Percentiles rank a stretch among this genome's conserved stretches.
Evolutionary conservation across 495 filamentous ascomycete genomes (phyloP).

Genomic region (Oleoguttula mirabilis): DNA sequence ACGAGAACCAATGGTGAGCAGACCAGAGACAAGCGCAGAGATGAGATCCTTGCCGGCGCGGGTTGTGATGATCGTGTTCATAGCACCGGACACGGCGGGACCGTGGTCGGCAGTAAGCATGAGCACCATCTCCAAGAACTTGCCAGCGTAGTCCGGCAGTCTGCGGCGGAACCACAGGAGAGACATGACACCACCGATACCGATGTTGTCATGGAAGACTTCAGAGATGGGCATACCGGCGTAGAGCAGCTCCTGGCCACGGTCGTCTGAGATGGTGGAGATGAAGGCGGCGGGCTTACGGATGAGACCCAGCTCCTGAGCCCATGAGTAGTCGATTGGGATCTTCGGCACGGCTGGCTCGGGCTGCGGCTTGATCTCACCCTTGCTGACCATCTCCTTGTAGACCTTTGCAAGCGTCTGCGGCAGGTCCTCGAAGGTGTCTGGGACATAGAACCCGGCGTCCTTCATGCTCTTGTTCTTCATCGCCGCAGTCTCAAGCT

Average conservation of each 20-base stretch:
- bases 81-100: slow-evolving; percentile 95
- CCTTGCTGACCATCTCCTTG: slow-evolving; percentile 67
- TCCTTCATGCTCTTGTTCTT: slow-evolving; percentile 97
- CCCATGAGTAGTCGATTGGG: slow-evolving; percentile 99
- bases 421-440: slow-evolving; percentile 95
- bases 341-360: slow-evolving; percentile 97
- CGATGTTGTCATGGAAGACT: slow-evolving; percentile 97
- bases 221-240: slow-evolving; percentile 99
- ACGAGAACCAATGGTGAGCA: slow-evolving; percentile 92
- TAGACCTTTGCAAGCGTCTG: slow-evolving; percentile 63
- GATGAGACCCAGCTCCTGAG: slow-evolving; percentile 96
- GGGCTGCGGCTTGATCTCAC: slow-evolving; percentile 68
- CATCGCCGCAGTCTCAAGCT: slow-evolving; percentile 87
- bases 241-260: slow-evolving; percentile 97
- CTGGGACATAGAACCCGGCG: slow-evolving; percentile 84
- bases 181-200: slow-evolving; percentile 99
- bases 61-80: slow-evolving; percentile 99
- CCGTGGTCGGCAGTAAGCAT: slow-evolving; percentile 99
- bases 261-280: slow-evolving; percentile 98
- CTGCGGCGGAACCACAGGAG: slow-evolving; percentile 99
- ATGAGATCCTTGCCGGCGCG: slow-evolving; percentile 98
- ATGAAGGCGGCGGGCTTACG: slow-evolving; percentile 99
- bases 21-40: slow-evolving; percentile 85
- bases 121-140: slow-evolving; percentile 99
- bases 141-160: slow-evolving; percentile 88